Conservation (phyloP, 257 asterid species). For the Solanum paucissectum region DNA sequence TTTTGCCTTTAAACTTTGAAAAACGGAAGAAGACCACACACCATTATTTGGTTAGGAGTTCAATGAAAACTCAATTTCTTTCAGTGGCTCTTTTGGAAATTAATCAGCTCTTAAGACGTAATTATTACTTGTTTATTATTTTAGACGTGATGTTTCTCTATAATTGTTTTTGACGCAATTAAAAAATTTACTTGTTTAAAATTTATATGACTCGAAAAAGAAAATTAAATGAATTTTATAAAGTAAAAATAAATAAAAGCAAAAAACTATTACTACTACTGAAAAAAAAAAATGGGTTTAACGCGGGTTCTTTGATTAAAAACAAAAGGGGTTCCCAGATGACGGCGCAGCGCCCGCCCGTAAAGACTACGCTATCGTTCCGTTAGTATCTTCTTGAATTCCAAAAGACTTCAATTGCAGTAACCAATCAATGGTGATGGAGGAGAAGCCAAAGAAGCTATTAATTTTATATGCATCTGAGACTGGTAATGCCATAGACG, state of each 20-base stretch:
- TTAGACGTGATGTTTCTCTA: neutral
- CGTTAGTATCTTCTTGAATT: neutral
- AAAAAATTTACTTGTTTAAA: neutral
- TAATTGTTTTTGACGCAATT: neutral
- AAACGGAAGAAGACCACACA: neutral
- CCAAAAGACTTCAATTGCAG: neutral
- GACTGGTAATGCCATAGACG: constrained; percentile 89
- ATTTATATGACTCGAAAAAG: neutral
- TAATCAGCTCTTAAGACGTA: neutral
- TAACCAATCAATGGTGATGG: neutral
- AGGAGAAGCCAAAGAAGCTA: constrained; percentile 23
- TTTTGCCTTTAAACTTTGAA: neutral
- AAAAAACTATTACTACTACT: neutral
- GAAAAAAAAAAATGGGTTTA: neutral
- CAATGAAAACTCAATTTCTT: neutral
- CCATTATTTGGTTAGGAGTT: neutral
- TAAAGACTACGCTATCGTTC: neutral
- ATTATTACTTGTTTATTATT: neutral
- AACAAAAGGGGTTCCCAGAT: neutral
- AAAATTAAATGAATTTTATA: neutral
- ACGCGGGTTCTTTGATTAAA: neutral
- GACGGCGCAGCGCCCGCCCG: neutral
- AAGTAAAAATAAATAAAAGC: neutral
- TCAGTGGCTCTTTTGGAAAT: neutral
- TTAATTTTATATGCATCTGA: constrained; percentile 72